phyloP scores from a whole-genome alignment of 768 basidiomycete species.

The Tylopilus sp. region DNA sequence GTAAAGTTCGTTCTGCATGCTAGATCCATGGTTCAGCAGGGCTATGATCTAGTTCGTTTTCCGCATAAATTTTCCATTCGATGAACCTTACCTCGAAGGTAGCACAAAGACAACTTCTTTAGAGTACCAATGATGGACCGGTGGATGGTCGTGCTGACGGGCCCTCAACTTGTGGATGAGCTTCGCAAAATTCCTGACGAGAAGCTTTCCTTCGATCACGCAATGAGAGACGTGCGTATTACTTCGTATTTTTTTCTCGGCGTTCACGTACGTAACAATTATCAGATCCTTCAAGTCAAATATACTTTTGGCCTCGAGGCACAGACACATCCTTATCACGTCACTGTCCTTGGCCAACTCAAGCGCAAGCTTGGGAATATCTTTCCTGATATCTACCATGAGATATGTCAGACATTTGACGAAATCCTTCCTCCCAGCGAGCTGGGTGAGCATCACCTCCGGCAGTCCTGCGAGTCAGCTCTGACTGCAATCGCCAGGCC shows the following conservation, averaged over 20 bases:
- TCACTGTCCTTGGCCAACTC: constrained; percentile 31
- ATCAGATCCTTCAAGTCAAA: constrained; percentile 36
- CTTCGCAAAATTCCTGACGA: constrained; percentile 47
- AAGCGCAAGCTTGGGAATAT: constrained; percentile 33
- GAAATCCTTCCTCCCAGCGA: constrained; percentile 24
- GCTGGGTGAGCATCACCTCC: constrained; percentile 15
- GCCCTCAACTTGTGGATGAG: constrained; percentile 45
- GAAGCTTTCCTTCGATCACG: constrained; percentile 41
- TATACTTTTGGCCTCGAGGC: constrained; percentile 37
- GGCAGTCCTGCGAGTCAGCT: constrained; percentile 9
- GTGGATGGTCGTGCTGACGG: constrained; percentile 46
- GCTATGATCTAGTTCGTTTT: constrained; percentile 33
- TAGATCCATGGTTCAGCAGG: constrained; percentile 33
- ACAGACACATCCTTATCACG: constrained; percentile 35
- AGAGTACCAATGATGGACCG: constrained; percentile 41
- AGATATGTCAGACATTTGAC: constrained; percentile 31
- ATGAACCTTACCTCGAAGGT: constrained; percentile 15
- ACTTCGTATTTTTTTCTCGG: neutral
- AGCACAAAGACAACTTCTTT: constrained; percentile 37
- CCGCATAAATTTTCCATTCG: neutral
- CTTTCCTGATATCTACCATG: constrained; percentile 33
- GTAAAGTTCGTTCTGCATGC: constrained; percentile 30
- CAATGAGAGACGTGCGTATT: constrained; percentile 37
- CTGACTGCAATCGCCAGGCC: constrained; percentile 17
- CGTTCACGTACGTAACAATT: constrained; percentile 17